phyloP scores from a whole-genome alignment of 2,329 filamentous ascomycete species.

The Tricladium varicosporioides region DNA sequence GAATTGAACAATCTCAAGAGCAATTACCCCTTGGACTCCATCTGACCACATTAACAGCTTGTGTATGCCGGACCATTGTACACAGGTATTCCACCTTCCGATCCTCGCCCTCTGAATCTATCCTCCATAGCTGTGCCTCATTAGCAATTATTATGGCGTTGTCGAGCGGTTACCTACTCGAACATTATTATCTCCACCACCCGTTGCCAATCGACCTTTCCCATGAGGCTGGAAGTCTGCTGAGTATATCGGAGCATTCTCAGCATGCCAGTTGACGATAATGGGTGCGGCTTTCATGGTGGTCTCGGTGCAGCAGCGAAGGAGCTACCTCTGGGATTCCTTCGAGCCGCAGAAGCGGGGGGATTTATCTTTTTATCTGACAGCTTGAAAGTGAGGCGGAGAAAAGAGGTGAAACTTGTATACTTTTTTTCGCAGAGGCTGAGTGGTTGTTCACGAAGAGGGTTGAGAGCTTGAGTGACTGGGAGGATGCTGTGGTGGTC shows the following conservation, averaged over 20 bases:
- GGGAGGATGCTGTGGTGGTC: slow-evolving; percentile 2
- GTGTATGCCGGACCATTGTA: slow-evolving; percentile 88
- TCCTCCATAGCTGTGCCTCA: slow-evolving; percentile 74
- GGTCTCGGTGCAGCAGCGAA: background rate
- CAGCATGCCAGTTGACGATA: slow-evolving; percentile 98
- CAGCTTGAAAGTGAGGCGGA: background rate
- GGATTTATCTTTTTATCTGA: background rate
- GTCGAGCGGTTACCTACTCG: slow-evolving; percentile 54
- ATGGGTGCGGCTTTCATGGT: slow-evolving; percentile 93
- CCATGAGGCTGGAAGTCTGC: slow-evolving; percentile 93
- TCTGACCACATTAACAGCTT: slow-evolving; percentile 95
- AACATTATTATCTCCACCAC: slow-evolving; percentile 94
- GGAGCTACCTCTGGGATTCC: background rate
- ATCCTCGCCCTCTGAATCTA: slow-evolving; percentile 81
- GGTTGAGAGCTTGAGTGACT: background rate
- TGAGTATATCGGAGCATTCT: slow-evolving; percentile 95
- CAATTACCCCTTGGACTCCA: slow-evolving; percentile 85
- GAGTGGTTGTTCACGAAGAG: background rate
- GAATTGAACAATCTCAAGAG: background rate
- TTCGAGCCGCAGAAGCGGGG: slow-evolving; percentile 4
- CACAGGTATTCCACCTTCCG: slow-evolving; percentile 89
- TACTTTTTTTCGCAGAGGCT: background rate
- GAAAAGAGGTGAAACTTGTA: background rate
- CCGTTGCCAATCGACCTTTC: slow-evolving; percentile 88
- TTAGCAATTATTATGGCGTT: slow-evolving; percentile 29